Evolutionary conservation across 2,329 filamentous ascomycete species (phyloP), one percentile per base, ranked within the genome.

Genomic region (Uncinocarpus reesii): DNA sequence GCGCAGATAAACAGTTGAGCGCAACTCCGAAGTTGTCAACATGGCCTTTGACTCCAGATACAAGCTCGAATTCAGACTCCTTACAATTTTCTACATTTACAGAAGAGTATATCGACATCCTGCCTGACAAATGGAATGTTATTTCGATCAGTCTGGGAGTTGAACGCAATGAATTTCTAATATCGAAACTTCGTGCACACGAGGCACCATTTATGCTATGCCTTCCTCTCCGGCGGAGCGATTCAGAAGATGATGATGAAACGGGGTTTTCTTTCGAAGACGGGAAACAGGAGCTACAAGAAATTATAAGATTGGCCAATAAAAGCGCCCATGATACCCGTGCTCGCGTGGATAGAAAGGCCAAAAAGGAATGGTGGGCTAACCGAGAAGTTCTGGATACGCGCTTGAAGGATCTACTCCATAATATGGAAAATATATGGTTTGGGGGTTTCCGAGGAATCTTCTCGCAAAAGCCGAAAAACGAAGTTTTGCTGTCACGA

Each of bases 371-470:
- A 40, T 98, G 92, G 92, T 98, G 92, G 89, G 78, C 77, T 3
- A 84, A 89, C 60, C 79, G 93, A 11, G 83, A 92, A 64, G 77
- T 76, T 2, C 73, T 98, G 13, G 92, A 98, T 60, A 69, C 70
- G 26, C 80, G 86, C 7, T 73, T 98, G 20, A 81, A 79, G 53
- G 81, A 85, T 43, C 75, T 98, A 7, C 73, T 98, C 1, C 74
- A 81, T 47, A 93, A 87, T 51, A 84, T 98, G 32, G 90, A 98
- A 65, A 83, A 85, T 52, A 81, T 92, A 18, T 98, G 92, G 92
- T 78, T 98, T 4, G 89, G 90, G 42, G 92, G 92, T 0, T 98
- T 98, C 74, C 83, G 81, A 49, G 89, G 90, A 13, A 83, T 98
- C n/a, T 90, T 98, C 60, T 89, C 87, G 1, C 83, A 86, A 47